Evolutionary conservation across 495 filamentous ascomycete species (phyloP).

Genomic region (Cercophora newfieldiana): DNA sequence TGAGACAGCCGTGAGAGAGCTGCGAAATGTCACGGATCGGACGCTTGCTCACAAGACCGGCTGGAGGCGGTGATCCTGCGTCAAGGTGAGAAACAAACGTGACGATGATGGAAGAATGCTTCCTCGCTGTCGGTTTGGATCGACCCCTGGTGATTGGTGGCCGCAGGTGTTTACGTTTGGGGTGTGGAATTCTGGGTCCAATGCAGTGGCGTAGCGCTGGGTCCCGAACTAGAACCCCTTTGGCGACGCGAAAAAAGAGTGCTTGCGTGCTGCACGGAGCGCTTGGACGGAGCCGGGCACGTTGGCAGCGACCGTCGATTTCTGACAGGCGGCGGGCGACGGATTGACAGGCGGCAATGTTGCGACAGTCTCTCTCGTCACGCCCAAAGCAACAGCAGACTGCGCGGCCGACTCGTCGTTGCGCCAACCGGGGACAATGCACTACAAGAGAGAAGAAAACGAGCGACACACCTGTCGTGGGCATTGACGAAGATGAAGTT

Average conservation of each 20-base stretch:
- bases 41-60: not conserved
- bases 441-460: conserved; percentile 14
- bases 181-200: conserved; percentile 11
- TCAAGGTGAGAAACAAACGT: not conserved
- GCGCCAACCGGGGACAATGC: conserved; percentile 9
- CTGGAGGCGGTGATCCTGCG: not conserved
- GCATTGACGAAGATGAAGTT: conserved; percentile 27
- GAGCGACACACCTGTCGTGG: conserved; percentile 17
- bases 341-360: not conserved
- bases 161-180: conserved; percentile 20
- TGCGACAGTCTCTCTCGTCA: conserved; percentile 11
- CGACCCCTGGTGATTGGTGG: conserved; percentile 22
- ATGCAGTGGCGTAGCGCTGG: conserved; percentile 26
- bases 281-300: not conserved
- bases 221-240: conserved; percentile 13
- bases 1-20: conserved; percentile 7
- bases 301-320: not conserved
- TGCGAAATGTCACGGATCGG: conserved; percentile 1
- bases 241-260: not conserved
- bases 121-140: not conserved
- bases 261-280: not conserved
- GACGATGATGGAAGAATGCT: conserved; percentile 11
- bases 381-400: not conserved
- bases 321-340: not conserved
- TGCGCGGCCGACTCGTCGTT: not conserved